A percentile compares a stretch with the other conserved stretches of the same genome.
Conservation (phyloP, 306 rosid genomes). For the Trifolium pratense region DNA sequence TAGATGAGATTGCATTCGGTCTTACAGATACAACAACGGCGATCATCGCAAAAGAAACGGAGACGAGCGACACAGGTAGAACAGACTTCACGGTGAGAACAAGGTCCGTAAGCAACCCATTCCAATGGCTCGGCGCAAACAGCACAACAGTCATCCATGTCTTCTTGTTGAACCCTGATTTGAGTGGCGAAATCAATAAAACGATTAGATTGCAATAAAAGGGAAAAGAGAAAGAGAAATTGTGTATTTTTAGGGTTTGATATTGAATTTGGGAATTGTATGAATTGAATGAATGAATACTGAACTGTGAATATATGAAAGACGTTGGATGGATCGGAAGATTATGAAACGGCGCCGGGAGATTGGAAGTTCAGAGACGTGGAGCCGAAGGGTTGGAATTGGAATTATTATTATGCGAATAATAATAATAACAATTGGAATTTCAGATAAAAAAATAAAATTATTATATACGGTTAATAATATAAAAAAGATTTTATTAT, state of each 20-base stretch:
- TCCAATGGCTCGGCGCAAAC: constrained; percentile 92
- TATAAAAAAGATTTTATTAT: too few species aligned
- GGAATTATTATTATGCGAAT: not conserved
- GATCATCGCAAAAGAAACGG: constrained; percentile 92
- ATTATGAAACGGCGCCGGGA: not conserved
- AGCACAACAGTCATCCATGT: constrained; percentile 94
- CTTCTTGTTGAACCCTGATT: constrained; percentile 46
- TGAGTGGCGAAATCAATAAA: constrained; percentile 20
- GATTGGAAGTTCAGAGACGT: constrained; percentile 14
- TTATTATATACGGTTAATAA: too few species aligned
- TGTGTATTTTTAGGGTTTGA: constrained; percentile 34
- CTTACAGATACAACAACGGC: constrained; percentile 91
- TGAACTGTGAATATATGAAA: not conserved
- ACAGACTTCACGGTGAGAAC: constrained; percentile 91
- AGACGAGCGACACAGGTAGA: constrained; percentile 95
- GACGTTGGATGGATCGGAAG: constrained; percentile 33
- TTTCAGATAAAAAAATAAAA: too few species aligned
- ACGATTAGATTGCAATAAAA: not conserved
- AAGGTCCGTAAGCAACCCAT: constrained; percentile 97
- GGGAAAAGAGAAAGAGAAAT: not conserved
- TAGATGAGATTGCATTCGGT: constrained; percentile 64
- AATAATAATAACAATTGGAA: not conserved
- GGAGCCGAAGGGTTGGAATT: constrained; percentile 1
- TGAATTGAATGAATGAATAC: too few species aligned
- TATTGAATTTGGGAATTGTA: not conserved